Conservation (phyloP, 2,329 filamentous ascomycete species). For the Curvularia lunata region DNA sequence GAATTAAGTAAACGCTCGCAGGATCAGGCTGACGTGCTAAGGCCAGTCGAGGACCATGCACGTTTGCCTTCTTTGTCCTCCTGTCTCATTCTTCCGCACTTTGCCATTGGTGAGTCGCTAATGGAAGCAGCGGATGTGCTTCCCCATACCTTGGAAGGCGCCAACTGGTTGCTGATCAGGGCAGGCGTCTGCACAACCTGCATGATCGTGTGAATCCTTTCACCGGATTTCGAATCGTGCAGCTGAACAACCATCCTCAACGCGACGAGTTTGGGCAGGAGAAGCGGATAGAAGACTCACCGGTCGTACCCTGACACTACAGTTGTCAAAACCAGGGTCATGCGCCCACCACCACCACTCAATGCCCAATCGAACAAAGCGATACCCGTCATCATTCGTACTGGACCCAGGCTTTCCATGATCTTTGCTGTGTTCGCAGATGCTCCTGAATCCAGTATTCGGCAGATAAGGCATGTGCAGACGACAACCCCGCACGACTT, state of each 20-base stretch:
- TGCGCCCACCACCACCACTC: conserved; percentile 12
- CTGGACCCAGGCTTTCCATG: conserved; percentile 1
- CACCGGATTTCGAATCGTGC: conserved; percentile 20
- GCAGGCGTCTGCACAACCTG: conserved; percentile 8
- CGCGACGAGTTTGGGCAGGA: conserved; percentile 2
- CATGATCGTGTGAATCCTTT: conserved; percentile 13
- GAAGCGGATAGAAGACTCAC: conserved; percentile 9
- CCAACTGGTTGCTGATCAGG: conserved; percentile 15
- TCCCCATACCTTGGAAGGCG: conserved; percentile 9
- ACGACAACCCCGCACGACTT: conserved; percentile 12
- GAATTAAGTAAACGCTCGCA: conserved; percentile 30
- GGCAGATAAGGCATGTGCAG: conserved; percentile 16
- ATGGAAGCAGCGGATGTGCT: conserved; percentile 15
- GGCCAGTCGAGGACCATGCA: conserved; percentile 22
- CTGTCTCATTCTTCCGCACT: conserved; percentile 9
- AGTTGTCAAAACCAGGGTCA: conserved; percentile 10
- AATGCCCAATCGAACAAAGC: conserved; percentile 10
- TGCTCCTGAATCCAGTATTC: background rate
- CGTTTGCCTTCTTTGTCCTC: conserved; percentile 25
- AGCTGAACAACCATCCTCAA: conserved; percentile 4
- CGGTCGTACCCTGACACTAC: conserved; percentile 10
- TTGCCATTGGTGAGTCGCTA: conserved; percentile 25
- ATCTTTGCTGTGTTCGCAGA: conserved; percentile 3
- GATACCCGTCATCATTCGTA: conserved; percentile 7
- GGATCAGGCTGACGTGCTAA: conserved; percentile 21